Evolutionary conservation across 2,329 filamentous ascomycete species (phyloP).

Genomic region (Pseudogymnoascus sp.): DNA sequence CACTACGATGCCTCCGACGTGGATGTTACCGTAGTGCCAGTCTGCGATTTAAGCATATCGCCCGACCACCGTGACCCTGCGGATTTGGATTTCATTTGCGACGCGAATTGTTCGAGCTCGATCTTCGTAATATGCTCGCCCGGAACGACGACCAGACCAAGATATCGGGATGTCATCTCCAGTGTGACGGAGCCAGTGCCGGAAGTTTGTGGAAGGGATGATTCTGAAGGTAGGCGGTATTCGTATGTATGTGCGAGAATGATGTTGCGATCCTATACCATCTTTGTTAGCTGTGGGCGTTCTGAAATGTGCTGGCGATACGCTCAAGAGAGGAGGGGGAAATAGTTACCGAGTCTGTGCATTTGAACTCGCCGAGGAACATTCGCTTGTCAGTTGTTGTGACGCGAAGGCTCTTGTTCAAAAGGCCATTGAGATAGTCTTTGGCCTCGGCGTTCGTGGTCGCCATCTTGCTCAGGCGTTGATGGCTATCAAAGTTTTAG

Average conservation of each 20-base stretch:
- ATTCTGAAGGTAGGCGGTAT: slow-evolving; percentile 64
- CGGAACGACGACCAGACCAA: slow-evolving; percentile 84
- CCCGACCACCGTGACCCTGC: background rate
- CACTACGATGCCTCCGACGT: background rate
- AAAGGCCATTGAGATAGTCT: slow-evolving; percentile 52
- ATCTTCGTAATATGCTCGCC: slow-evolving; percentile 79
- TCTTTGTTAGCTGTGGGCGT: slow-evolving; percentile 6
- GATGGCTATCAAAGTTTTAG: background rate
- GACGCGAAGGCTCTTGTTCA: slow-evolving; percentile 72
- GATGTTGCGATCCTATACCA: slow-evolving; percentile 68
- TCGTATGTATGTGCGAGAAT: slow-evolving; percentile 82
- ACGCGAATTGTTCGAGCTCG: slow-evolving; percentile 70
- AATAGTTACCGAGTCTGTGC: slow-evolving; percentile 68
- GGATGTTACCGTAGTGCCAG: background rate
- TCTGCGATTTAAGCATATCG: background rate
- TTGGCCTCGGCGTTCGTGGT: slow-evolving; percentile 40
- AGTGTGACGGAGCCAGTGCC: slow-evolving; percentile 41
- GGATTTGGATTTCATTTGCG: slow-evolving; percentile 27
- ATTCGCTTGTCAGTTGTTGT: slow-evolving; percentile 75
- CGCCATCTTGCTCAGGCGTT: slow-evolving; percentile 17
- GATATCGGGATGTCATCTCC: slow-evolving; percentile 74
- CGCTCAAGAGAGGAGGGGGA: background rate
- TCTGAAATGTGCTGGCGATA: background rate
- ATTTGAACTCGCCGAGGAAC: slow-evolving; percentile 87
- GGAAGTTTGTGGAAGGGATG: slow-evolving; percentile 35